These are phyloP conservation scores for Penicillium oxalicum DNA, from an alignment of 2,329 filamentous ascomycete species.

Conservation along the genomic window DNA sequence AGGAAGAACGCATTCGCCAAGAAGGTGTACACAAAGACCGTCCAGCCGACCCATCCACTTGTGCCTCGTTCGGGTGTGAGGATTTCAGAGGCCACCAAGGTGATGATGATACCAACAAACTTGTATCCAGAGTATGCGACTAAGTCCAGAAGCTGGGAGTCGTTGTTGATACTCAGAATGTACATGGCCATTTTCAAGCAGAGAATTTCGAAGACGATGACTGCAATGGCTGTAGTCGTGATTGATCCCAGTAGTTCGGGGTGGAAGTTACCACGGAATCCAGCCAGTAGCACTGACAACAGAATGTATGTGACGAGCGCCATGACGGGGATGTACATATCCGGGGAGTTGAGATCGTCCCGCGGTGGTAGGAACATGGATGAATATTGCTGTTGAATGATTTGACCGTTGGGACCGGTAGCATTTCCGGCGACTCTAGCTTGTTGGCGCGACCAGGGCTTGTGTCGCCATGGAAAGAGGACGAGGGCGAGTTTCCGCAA, in stretches of 20 bases:
- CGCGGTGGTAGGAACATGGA: conserved; percentile 75
- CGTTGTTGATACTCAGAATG: conserved; percentile 85
- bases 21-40: conserved; percentile 85
- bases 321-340: conserved; percentile 99
- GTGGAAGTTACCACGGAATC: conserved; percentile 83
- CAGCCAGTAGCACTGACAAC: conserved; percentile 82
- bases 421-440: conserved; percentile 43
- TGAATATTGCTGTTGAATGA: conserved; percentile 51
- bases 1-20: conserved; percentile 91
- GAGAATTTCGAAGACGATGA: conserved; percentile 83
- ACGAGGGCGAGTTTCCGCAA: conserved; percentile 88
- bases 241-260: conserved; percentile 89
- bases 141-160: conserved; percentile 86
- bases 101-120: conserved; percentile 93
- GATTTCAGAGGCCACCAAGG: conserved; percentile 71
- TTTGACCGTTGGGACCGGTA: conserved; percentile 52
- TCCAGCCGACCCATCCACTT: conserved; percentile 82
- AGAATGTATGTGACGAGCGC: conserved; percentile 96
- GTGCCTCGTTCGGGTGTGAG: conserved; percentile 74
- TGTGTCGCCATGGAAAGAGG: conserved; percentile 95
- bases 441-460: conserved; percentile 93
- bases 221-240: conserved; percentile 73
- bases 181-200: conserved; percentile 89
- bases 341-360: conserved; percentile 94
- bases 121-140: conserved; percentile 98